These are phyloP conservation scores for Mucor piriformis DNA, from an alignment of 371 early-diverging fungal species.

Conservation along the genomic window DNA sequence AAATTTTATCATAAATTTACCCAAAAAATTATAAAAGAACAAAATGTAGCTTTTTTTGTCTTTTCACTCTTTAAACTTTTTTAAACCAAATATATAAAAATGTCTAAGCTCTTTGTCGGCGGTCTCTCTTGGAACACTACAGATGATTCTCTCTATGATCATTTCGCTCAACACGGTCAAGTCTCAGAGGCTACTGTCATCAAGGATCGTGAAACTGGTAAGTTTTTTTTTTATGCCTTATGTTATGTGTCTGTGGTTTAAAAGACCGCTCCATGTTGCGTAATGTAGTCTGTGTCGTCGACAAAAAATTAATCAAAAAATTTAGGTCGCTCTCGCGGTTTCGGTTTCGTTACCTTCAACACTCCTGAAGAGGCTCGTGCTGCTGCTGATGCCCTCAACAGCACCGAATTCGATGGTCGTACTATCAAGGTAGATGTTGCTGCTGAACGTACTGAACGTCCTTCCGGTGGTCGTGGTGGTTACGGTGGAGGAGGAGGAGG, in stretches of 20 bases:
- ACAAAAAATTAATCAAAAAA: too few species aligned
- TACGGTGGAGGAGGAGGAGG: not conserved
- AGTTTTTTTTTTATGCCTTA: too few species aligned
- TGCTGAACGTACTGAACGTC: not conserved
- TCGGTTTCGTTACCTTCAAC: not conserved
- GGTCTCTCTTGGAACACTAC: conserved; percentile 60
- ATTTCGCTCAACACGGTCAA: not conserved
- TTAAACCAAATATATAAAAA: not conserved
- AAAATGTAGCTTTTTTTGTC: not conserved
- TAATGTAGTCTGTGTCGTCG: too few species aligned
- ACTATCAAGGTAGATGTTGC: not conserved
- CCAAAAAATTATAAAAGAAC: too few species aligned
- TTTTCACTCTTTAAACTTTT: not conserved
- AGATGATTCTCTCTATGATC: not conserved
- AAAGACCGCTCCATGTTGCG: too few species aligned
- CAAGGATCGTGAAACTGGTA: conserved; percentile 13
- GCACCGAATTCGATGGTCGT: conserved; percentile 3
- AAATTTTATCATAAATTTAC: too few species aligned
- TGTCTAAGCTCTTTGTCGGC: conserved; percentile 68
- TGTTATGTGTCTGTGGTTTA: not conserved
- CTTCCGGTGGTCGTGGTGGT: not conserved
- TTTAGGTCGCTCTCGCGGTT: not conserved
- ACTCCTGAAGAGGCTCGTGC: not conserved
- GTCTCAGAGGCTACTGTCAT: not conserved
- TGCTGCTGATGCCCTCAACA: not conserved